Conservation (phyloP, 352 stramenopile genomes). For the Phytophthora sansomeana region DNA sequence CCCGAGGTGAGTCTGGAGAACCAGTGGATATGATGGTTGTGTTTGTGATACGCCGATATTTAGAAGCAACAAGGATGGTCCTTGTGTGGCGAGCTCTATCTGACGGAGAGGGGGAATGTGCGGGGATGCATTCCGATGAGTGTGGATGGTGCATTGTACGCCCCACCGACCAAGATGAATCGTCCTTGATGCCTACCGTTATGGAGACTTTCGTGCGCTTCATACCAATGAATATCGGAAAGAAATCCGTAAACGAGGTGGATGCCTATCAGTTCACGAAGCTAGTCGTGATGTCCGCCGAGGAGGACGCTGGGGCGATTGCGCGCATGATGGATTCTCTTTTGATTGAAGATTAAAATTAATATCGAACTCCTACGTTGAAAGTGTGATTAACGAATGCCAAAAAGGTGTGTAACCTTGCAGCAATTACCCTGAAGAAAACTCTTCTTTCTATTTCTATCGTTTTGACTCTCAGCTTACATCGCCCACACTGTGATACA, state of each 20-base stretch:
- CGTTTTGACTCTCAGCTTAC: too few relatives aligned
- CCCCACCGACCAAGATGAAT: neutral
- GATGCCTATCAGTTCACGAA: conserved; percentile 37
- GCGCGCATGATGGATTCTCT: conserved; percentile 37
- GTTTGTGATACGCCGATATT: conserved; percentile 37
- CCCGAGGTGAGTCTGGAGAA: conserved; percentile 11
- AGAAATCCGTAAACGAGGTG: neutral
- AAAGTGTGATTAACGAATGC: too few relatives aligned
- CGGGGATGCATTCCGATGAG: conserved; percentile 51
- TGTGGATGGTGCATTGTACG: conserved; percentile 45
- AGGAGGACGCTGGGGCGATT: conserved; percentile 34
- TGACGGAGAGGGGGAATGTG: conserved; percentile 34
- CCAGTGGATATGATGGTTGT: conserved; percentile 18
- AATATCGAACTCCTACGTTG: neutral
- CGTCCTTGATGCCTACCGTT: conserved; percentile 10
- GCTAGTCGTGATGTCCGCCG: conserved; percentile 31
- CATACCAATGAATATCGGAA: conserved; percentile 14
- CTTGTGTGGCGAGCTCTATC: conserved; percentile 55
- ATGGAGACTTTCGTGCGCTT: conserved; percentile 41
- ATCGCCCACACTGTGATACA: too few relatives aligned
- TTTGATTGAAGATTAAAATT: conserved; percentile 16
- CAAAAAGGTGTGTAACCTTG: too few relatives aligned
- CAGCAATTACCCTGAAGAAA: too few relatives aligned
- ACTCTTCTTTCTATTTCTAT: too few relatives aligned
- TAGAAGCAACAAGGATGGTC: conserved; percentile 48